phyloP scores from a whole-genome alignment of 371 early-diverging fungal species.

The Coemansia sp. region DNA sequence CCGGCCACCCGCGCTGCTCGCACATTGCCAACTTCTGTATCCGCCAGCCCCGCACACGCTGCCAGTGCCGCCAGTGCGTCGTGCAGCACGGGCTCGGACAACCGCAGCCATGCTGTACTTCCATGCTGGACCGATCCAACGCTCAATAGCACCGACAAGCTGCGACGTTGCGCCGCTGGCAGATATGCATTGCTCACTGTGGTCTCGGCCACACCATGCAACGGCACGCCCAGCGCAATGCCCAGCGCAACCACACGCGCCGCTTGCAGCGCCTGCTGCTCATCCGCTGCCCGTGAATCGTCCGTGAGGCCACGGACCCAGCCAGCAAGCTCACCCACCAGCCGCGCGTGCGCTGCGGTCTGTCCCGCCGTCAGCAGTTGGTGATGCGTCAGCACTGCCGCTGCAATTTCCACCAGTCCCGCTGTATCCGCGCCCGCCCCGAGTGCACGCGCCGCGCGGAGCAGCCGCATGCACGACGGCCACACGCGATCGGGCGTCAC shows the following conservation, averaged over 20 bases:
- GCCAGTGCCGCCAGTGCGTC: conserved; percentile 17
- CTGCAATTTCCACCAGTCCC: conserved; percentile 20
- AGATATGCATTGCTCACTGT: conserved; percentile 30
- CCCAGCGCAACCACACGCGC: conserved; percentile 27
- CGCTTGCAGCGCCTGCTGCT: conserved; percentile 20
- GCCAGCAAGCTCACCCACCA: conserved; percentile 16
- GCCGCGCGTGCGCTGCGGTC: conserved; percentile 10
- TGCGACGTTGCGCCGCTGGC: conserved; percentile 25
- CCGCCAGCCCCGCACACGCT: conserved; percentile 22
- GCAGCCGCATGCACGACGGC: conserved; percentile 26
- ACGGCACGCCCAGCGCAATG: conserved; percentile 30
- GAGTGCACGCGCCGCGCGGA: conserved; percentile 11
- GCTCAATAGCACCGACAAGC: conserved; percentile 24
- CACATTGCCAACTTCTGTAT: conserved; percentile 13
- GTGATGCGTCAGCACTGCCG: conserved; percentile 25
- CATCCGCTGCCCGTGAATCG: conserved; percentile 16
- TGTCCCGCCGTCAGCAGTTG: conserved; percentile 23
- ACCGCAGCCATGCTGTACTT: conserved; percentile 35
- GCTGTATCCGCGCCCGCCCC: neutral
- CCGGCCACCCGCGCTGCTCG: conserved; percentile 29
- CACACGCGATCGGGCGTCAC: conserved; percentile 43
- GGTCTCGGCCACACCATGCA: conserved; percentile 42
- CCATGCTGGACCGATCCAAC: conserved; percentile 36
- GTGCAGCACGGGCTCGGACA: conserved; percentile 16
- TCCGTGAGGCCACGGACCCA: conserved; percentile 13